These are phyloP conservation scores for Fusarium vanettenii DNA, from an alignment of 2,329 filamentous ascomycete genomes.

Conservation along the genomic window DNA sequence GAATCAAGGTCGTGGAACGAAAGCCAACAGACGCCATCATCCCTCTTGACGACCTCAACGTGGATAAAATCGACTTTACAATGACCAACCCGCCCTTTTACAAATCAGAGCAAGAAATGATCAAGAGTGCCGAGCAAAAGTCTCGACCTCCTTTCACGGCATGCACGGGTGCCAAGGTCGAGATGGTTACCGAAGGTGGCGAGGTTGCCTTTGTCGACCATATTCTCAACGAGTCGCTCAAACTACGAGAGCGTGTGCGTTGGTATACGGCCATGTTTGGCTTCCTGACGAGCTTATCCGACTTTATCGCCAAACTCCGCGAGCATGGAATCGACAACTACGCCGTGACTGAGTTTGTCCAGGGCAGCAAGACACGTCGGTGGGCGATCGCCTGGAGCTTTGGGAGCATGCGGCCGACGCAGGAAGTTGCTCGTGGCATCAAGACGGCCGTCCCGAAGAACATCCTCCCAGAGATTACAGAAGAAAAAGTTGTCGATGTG, in stretches of 20 bases:
- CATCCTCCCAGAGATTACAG: slow-evolving; percentile 57
- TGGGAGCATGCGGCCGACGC: slow-evolving; percentile 70
- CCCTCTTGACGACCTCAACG: slow-evolving; percentile 66
- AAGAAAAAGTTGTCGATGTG: slow-evolving; percentile 57
- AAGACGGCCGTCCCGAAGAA: slow-evolving; percentile 54
- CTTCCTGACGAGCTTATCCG: slow-evolving; percentile 76
- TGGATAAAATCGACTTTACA: slow-evolving; percentile 76
- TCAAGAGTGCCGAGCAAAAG: slow-evolving; percentile 73
- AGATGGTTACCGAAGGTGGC: slow-evolving; percentile 88
- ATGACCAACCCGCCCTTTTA: slow-evolving; percentile 99
- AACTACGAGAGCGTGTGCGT: slow-evolving; percentile 69
- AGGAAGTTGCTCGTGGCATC: slow-evolving; percentile 58
- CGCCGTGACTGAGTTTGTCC: slow-evolving; percentile 82
- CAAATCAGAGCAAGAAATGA: slow-evolving; percentile 76
- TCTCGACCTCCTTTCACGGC: slow-evolving; percentile 75
- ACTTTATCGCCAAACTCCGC: slow-evolving; percentile 69
- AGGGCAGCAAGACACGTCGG: slow-evolving; percentile 80
- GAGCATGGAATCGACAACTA: slow-evolving; percentile 76
- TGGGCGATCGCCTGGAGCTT: slow-evolving; percentile 96
- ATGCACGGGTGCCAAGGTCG: slow-evolving; percentile 79
- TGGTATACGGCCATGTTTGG: slow-evolving; percentile 97
- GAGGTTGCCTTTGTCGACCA: slow-evolving; percentile 79
- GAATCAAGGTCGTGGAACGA: slow-evolving; percentile 73
- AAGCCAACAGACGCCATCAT: slow-evolving; percentile 67
- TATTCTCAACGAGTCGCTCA: slow-evolving; percentile 77